These are phyloP conservation scores for Cyberlindnera galapagoensis DNA, from an alignment of 805 yeast genomes.

Conservation along the genomic window DNA sequence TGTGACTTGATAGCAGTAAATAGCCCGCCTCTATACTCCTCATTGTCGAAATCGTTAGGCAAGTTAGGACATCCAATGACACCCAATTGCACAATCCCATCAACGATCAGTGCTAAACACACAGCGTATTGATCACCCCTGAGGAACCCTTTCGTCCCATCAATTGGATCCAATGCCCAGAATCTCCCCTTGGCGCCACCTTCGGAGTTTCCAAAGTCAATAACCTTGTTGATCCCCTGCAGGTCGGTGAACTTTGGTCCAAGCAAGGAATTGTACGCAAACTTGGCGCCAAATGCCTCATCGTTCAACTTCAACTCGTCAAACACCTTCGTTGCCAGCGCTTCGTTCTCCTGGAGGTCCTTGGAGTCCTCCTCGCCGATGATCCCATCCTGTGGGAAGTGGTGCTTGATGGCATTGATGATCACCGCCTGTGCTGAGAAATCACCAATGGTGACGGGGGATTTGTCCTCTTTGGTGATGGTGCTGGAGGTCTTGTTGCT, in stretches of 20 bases:
- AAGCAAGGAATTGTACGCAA: conserved; percentile 10
- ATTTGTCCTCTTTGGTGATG: conserved; percentile 76
- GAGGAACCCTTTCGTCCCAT: conserved; percentile 94
- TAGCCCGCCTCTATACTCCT: conserved; percentile 57
- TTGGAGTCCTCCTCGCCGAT: conserved; percentile 93
- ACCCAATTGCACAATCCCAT: conserved; percentile 82
- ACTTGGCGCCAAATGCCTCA: conserved; percentile 28
- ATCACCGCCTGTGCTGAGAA: conserved; percentile 93
- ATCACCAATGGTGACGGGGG: conserved; percentile 96
- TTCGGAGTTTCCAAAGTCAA: conserved; percentile 71
- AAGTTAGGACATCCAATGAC: conserved; percentile 96
- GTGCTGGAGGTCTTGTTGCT: conserved; percentile 43
- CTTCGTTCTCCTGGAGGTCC: conserved; percentile 47
- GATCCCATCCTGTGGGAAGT: conserved; percentile 79
- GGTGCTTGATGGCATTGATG: conserved; percentile 70
- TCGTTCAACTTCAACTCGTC: conserved; percentile 52
- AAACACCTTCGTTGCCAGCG: conserved; percentile 50
- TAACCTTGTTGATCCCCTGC: conserved; percentile 50
- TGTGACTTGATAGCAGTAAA: conserved; percentile 61
- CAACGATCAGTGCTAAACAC: conserved; percentile 82
- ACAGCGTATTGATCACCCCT: conserved; percentile 97
- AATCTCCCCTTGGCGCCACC: conserved; percentile 80
- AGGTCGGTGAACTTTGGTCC: conserved; percentile 37
- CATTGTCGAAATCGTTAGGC: conserved; percentile 32
- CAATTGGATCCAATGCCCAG: conserved; percentile 98